Percentiles rank a stretch among this genome's conserved stretches.
Evolutionary conservation across 1,284 basidiomycete genomes (phyloP).

Genomic region (Malassezia sympodialis): DNA sequence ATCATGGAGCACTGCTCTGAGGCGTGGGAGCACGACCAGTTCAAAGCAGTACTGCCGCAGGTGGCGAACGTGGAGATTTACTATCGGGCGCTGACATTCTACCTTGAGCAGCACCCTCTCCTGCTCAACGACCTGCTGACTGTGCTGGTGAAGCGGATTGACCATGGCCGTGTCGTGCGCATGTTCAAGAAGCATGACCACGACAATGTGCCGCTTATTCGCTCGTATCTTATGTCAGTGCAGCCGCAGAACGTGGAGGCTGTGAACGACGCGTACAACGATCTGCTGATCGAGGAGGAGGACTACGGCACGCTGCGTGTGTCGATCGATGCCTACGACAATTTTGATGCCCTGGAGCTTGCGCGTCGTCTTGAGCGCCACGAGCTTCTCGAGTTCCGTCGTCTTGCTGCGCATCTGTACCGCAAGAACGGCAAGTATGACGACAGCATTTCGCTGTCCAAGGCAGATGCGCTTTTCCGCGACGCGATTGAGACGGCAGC

Average conservation of each 20-base stretch:
- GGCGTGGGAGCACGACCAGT: slow-evolving; percentile 98
- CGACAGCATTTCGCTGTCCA: slow-evolving; percentile 84
- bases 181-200: slow-evolving; percentile 75
- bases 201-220: slow-evolving; percentile 88
- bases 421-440: slow-evolving; percentile 94
- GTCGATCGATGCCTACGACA: slow-evolving; percentile 93
- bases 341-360: slow-evolving; percentile 84
- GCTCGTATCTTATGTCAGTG: slow-evolving; percentile 89
- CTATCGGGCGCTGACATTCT: slow-evolving; percentile 58
- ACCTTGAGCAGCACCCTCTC: slow-evolving; percentile 83
- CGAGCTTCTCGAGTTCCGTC: slow-evolving; percentile 83
- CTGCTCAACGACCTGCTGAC: slow-evolving; percentile 86
- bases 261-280: slow-evolving; percentile 95
- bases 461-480: slow-evolving; percentile 90
- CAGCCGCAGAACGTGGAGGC: slow-evolving; percentile 91
- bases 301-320: slow-evolving; percentile 93
- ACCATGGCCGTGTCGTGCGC: slow-evolving; percentile 85
- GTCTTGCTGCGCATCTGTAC: slow-evolving; percentile 82
- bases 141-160: slow-evolving; percentile 81
- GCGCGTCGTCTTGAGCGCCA: slow-evolving; percentile 80
- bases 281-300: slow-evolving; percentile 93
- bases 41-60: slow-evolving; percentile 52
- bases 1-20: slow-evolving; percentile 97
- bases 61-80: slow-evolving; percentile 98
- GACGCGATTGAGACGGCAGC: slow-evolving; percentile 91